Conservation (phyloP, 805 yeast species). For the Helenozyma rhizophorensis region DNA sequence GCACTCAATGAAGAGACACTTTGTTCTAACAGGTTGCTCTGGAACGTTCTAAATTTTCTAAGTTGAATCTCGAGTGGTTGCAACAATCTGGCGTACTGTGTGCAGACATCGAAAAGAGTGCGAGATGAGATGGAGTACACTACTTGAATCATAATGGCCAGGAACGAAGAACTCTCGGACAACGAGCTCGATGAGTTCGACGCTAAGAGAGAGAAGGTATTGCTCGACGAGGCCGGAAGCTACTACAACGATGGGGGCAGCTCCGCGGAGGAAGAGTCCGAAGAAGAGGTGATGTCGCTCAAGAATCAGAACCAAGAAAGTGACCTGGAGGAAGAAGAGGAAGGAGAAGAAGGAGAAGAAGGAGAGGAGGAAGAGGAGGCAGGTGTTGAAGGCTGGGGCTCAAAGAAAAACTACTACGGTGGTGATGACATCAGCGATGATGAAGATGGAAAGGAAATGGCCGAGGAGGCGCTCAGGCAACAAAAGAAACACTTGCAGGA, state of each 20-base stretch:
- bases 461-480: slow-evolving; percentile 81
- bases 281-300: slow-evolving; percentile 52
- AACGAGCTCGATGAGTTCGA: slow-evolving; percentile 68
- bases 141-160: not conserved
- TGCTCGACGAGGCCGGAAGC: slow-evolving; percentile 55
- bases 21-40: too few species aligned
- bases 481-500: slow-evolving; percentile 74
- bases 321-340: slow-evolving; percentile 35
- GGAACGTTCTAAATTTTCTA: too few species aligned
- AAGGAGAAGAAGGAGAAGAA: slow-evolving; percentile 29
- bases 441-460: slow-evolving; percentile 74
- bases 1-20: too few species aligned
- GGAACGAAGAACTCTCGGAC: slow-evolving; percentile 12
- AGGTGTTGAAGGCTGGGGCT: slow-evolving; percentile 43
- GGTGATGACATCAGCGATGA: slow-evolving; percentile 63
- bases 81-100: too few species aligned
- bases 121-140: too few species aligned
- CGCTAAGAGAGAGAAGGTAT: slow-evolving; percentile 51
- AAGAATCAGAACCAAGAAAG: slow-evolving; percentile 8
- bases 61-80: too few species aligned
- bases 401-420: slow-evolving; percentile 49
- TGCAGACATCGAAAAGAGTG: too few species aligned
- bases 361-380: slow-evolving; percentile 45
- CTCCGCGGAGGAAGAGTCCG: slow-evolving; percentile 43
- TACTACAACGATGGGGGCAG: slow-evolving; percentile 20